Base-by-base conservation (phyloP, 2,329 filamentous ascomycete species). In the Phoma sp. region DNA sequence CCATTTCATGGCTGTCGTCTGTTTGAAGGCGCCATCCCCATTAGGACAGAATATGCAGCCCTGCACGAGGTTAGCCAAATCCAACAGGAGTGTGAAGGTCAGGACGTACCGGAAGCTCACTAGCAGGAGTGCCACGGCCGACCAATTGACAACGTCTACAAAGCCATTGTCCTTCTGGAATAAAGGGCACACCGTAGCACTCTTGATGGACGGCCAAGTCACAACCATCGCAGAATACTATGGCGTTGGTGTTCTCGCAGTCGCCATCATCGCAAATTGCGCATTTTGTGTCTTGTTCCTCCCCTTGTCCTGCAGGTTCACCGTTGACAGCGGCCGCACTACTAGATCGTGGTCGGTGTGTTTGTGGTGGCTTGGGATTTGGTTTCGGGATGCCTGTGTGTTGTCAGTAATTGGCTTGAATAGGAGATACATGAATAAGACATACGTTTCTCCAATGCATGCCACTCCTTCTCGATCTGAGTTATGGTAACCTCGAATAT, bases 201-300 rank as follows among this genome's bases (percentile, higher is more conserved):
- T 99, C 95, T 75, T 99, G 95, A 75, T 99, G 95, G 9, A 99
- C 95, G 3, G 95, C 95, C 45, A 99, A 81, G 76, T 99, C 96
- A 76, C 95, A 99, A 3, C 95, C 95, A 72, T 99, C 95, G 73
- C 95, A 99, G 72, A 99, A 99, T 18, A 99, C 95, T 68, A 99
- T 99, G 1, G 95, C 95, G 71, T 99, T 99, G 18, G 95, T 96
- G 74, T 99, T 99, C 77, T 99, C 95, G 71, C 95, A 99, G 71
- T 99, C 95, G n/a, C 95, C 95, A 69, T 99, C 95, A 71, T 99
- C 95, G 73, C 95, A 99, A 53, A 99, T 96, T 18, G 92, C 93
- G 72, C 95, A 99, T 75, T 96, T 98, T 65, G 90, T 96, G 75
- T 99, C 95, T 65, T 95, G 93, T 75, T 98, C 93, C 76, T 98